Evolutionary conservation across 176 grass and related monocot genomes (phyloP).

Genomic region (Bolboschoenus planiculmis): DNA sequence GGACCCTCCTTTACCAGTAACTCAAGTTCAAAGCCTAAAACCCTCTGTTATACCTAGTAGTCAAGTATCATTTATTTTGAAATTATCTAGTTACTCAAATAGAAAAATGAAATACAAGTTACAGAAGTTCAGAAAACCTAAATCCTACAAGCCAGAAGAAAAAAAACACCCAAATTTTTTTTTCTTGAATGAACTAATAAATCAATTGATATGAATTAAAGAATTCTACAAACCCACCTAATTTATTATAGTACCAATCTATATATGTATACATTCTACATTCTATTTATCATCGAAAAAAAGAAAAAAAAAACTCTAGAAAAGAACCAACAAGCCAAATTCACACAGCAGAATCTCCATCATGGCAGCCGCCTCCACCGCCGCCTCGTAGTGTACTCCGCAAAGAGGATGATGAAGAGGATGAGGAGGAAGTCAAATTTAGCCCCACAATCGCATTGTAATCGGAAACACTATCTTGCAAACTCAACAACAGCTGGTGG

Average conservation of each 20-base stretch:
- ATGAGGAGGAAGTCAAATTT: conserved; percentile 36
- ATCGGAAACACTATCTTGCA: conserved; percentile 95
- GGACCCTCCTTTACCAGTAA: background rate
- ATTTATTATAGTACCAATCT: conserved; percentile 33
- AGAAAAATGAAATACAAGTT: background rate
- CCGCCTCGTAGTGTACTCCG: conserved; percentile 51
- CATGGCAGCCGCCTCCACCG: conserved; percentile 25
- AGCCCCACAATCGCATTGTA: conserved; percentile 70
- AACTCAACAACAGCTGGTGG: conserved; percentile 65
- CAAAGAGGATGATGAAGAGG: conserved; percentile 51
- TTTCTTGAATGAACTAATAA: background rate
- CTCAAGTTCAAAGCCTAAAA: background rate
- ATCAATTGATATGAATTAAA: conserved; percentile 26
- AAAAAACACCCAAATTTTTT: background rate
- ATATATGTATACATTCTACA: conserved; percentile 48
- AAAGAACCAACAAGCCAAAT: background rate
- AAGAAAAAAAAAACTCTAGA: background rate
- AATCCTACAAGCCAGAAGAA: background rate
- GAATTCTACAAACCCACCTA: conserved; percentile 21
- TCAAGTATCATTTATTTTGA: background rate
- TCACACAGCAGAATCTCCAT: conserved; percentile 5
- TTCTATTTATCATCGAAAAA: conserved; percentile 4
- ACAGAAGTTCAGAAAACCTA: background rate
- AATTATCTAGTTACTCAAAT: background rate
- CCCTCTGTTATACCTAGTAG: background rate